These are phyloP conservation scores for Pseudohyphozyma bogoriensis DNA, from an alignment of 768 basidiomycete species.

Conservation along the genomic window DNA sequence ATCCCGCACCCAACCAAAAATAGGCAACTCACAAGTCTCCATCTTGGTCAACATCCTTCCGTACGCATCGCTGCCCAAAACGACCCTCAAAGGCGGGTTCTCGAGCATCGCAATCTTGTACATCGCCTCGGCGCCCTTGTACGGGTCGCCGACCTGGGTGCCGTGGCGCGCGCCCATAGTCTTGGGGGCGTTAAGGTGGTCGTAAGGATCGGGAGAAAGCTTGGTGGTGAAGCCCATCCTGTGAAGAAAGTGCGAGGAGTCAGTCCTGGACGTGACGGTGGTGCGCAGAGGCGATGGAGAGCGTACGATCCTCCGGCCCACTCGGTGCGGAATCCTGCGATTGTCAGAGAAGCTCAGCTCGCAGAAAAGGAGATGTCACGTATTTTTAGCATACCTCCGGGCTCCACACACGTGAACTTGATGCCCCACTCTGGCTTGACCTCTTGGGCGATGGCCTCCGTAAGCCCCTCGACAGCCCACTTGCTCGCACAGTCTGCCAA, in stretches of 20 bases:
- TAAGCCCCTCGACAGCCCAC: conserved; percentile 28
- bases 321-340: conserved; percentile 2
- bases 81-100: conserved; percentile 16
- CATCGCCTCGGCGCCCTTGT: conserved; percentile 18
- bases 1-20: background rate
- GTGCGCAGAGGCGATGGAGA: background rate
- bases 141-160: conserved; percentile 19
- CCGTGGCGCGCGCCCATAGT: background rate
- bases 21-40: background rate
- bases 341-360: background rate
- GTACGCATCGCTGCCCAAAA: conserved; percentile 21
- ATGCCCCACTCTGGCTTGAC: conserved; percentile 25
- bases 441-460: conserved; percentile 19
- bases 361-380: background rate
- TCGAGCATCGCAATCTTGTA: conserved; percentile 19
- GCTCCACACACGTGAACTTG: conserved; percentile 26
- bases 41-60: background rate
- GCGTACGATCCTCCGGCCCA: conserved; percentile 4
- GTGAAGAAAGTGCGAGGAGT: background rate
- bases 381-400: conserved; percentile 10
- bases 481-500: conserved; percentile 8
- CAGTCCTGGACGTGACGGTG: background rate
- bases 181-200: conserved; percentile 9
- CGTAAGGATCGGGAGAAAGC: conserved; percentile 9
- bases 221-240: conserved; percentile 5